Evolutionary conservation across 768 basidiomycete species (phyloP).

Genomic region (Sistotremastrum suecicum): DNA sequence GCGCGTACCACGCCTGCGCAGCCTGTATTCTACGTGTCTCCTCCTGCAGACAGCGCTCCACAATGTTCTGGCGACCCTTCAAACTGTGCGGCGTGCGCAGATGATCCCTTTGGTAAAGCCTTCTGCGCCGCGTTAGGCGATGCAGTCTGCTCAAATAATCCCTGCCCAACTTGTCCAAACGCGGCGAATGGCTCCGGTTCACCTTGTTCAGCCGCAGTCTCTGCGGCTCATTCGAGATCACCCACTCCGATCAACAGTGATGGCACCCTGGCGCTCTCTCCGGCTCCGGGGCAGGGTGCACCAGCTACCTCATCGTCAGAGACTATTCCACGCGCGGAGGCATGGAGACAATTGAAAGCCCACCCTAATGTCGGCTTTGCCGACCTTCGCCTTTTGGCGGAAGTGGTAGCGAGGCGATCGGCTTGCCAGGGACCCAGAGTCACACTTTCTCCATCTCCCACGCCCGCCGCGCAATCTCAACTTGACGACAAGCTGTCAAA

Average conservation of each 20-base stretch:
- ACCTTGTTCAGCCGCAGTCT: slow-evolving; percentile 18
- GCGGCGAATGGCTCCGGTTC: slow-evolving; percentile 18
- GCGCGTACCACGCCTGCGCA: slow-evolving; percentile 20
- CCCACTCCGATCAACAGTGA: not conserved
- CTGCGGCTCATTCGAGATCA: slow-evolving; percentile 5
- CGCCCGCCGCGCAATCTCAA: not conserved
- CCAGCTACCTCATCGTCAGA: slow-evolving; percentile 18
- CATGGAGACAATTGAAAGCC: slow-evolving; percentile 73
- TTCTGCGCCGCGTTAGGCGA: slow-evolving; percentile 70
- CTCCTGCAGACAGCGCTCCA: slow-evolving; percentile 13
- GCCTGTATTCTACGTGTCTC: slow-evolving; percentile 41
- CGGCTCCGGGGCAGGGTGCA: not conserved
- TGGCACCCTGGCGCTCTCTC: not conserved
- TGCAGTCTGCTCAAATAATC: slow-evolving; percentile 35
- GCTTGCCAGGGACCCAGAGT: slow-evolving; percentile 62
- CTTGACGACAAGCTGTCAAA: not conserved
- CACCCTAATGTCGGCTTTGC: slow-evolving; percentile 84
- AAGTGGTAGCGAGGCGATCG: slow-evolving; percentile 75
- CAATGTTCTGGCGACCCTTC: slow-evolving; percentile 74
- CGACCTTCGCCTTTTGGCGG: slow-evolving; percentile 71
- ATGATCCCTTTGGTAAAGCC: slow-evolving; percentile 76
- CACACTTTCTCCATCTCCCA: slow-evolving; percentile 35
- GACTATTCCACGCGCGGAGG: slow-evolving; percentile 65
- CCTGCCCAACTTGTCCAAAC: slow-evolving; percentile 45
- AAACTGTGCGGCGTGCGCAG: slow-evolving; percentile 75